Base-by-base conservation (phyloP, 768 basidiomycete species). In the Boletus reticuloceps region DNA sequence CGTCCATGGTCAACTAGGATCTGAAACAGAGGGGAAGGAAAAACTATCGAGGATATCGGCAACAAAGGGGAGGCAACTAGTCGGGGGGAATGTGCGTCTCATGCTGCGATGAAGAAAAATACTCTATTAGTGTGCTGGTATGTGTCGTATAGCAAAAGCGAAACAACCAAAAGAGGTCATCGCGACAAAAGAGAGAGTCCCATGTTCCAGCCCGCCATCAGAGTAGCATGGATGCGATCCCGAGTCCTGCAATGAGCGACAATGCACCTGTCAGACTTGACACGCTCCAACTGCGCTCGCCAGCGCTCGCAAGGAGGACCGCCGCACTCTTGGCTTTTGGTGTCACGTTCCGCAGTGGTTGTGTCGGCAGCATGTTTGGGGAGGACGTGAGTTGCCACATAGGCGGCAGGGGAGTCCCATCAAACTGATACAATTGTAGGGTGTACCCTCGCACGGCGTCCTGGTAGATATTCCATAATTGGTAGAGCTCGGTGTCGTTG, bases 281-380 rank as follows among this genome's bases (percentile, higher is more conserved):
- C 9, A 51, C 48, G 5, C 46, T 41, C 68, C 56, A 62, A 58
- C 52, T 52, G 45, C 62, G 67, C 51, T 60, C 70, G 47, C 68
- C 65, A 22, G 65, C 68, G 54, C 51, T 71, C 38, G 52, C 58
- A 29, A 29, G 19, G 16, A 63, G 58, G 31, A 62, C 64, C 5
- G 31, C 34, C 2, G 63, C 47, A 36, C 10, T 62, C 44, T 56
- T 58, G 12, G 29, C 1, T 1, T 48, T 44, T n/a, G 67, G 12
- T 14, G 80, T 69, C 36, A 76, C 73, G 60, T 86, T 89, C 58
- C 88, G 79, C 54, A 96, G 74, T 44, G 66, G 43, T 61, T 77
- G 77, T 5, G 88, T 89, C 3, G 94, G 94, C 31, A 93, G 75
- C 94, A 97, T 96, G 72, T 85, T 88, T 25, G 94, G 92, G 11